A percentile compares a stretch with the other conserved stretches of the same genome.
Evolutionary conservation across 345 rosid species (phyloP).

Genomic region (Abelmoschus esculentus): DNA sequence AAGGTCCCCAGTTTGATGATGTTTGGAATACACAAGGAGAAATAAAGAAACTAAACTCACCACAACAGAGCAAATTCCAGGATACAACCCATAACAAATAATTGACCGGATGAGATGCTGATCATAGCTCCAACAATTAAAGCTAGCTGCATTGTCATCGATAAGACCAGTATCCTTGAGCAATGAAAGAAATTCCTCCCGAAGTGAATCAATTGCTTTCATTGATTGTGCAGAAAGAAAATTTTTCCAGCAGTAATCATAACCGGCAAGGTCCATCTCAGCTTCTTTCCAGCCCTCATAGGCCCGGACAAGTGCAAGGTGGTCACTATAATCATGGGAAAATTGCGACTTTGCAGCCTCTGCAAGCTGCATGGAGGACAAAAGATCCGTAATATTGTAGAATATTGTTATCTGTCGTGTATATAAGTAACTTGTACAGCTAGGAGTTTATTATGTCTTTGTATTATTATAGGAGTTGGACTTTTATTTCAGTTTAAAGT

Average conservation of each 20-base stretch:
- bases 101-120: slow-evolving; percentile 64
- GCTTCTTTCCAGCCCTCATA: slow-evolving; percentile 84
- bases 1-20: neutral
- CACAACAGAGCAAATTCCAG: slow-evolving; percentile 83
- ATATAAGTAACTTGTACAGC: too few species aligned
- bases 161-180: slow-evolving; percentile 66
- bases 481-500: too few species aligned
- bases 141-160: slow-evolving; percentile 43
- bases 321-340: slow-evolving; percentile 77
- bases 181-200: slow-evolving; percentile 71
- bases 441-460: too few species aligned
- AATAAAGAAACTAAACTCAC: slow-evolving; percentile 35
- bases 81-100: slow-evolving; percentile 81
- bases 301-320: slow-evolving; percentile 82
- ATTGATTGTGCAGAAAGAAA: slow-evolving; percentile 76
- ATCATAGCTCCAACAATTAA: slow-evolving; percentile 50
- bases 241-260: slow-evolving; percentile 89
- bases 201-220: slow-evolving; percentile 87
- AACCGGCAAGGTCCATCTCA: slow-evolving; percentile 55
- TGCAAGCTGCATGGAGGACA: slow-evolving; percentile 52
- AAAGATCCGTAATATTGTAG: neutral
- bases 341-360: slow-evolving; percentile 81
- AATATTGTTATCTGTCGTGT: too few species aligned
- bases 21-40: neutral
- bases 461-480: too few species aligned